phyloP scores from a whole-genome alignment of 345 rosid genomes.

The Atalantia buxifolia region DNA sequence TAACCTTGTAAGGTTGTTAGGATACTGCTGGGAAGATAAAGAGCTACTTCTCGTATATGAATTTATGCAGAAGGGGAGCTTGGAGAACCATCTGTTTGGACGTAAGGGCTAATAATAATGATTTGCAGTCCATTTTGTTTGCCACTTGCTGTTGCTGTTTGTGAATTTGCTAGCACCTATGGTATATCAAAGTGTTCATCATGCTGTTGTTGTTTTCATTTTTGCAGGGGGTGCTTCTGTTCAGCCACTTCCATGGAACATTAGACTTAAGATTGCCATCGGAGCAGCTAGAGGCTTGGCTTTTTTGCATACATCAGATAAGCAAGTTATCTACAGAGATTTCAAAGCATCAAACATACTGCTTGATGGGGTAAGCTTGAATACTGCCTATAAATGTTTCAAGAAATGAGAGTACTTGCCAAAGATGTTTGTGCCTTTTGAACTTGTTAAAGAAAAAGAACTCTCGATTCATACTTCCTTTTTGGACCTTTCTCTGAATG shows the following conservation, averaged over 20 bases:
- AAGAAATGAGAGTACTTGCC: neutral
- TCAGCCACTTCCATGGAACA: slow-evolving; percentile 79
- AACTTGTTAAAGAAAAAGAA: neutral
- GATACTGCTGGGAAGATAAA: slow-evolving; percentile 75
- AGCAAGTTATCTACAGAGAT: slow-evolving; percentile 86
- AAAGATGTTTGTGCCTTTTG: neutral
- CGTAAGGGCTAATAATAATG: slow-evolving; percentile 38
- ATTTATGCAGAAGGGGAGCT: slow-evolving; percentile 92
- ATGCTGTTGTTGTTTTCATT: neutral
- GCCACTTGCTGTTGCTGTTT: neutral
- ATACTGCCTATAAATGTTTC: neutral
- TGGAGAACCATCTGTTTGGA: slow-evolving; percentile 91
- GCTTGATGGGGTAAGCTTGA: slow-evolving; percentile 70
- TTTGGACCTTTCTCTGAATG: neutral
- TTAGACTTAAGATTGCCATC: slow-evolving; percentile 66
- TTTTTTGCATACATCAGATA: slow-evolving; percentile 77
- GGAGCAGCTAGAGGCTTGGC: slow-evolving; percentile 86
- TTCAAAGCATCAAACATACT: slow-evolving; percentile 92
- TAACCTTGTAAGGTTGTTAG: slow-evolving; percentile 75
- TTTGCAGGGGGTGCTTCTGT: slow-evolving; percentile 68
- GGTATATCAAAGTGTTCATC: neutral
- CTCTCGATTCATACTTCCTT: neutral
- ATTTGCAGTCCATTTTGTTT: neutral
- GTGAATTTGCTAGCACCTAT: neutral
- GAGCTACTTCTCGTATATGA: slow-evolving; percentile 88